These are phyloP conservation scores for Hibiscus mutabilis DNA, from an alignment of 345 rosid species.

Conservation along the genomic window DNA sequence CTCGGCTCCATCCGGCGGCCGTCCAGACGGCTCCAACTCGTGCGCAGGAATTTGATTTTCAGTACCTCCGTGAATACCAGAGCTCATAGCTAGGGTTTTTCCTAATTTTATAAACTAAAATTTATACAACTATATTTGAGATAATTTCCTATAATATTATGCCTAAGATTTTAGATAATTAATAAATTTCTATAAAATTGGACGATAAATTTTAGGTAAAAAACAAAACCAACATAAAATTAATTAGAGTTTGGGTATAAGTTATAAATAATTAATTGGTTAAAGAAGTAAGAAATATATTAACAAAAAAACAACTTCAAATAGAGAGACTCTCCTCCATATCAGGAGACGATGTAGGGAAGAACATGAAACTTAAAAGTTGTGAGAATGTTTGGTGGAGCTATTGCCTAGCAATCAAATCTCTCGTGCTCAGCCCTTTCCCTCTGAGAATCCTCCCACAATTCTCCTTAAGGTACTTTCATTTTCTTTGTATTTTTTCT, in stretches of 20 bases:
- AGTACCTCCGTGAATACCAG: no score
- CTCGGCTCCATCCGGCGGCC: no score
- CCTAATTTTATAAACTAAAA: no score
- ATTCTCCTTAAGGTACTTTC: conserved; percentile 23
- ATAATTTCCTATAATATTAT: no score
- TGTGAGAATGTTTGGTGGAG: neutral
- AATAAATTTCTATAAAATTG: no score
- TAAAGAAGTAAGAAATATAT: neutral
- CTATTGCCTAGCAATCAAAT: conserved; percentile 3
- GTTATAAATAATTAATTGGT: neutral
- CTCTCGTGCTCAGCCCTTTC: conserved; percentile 10
- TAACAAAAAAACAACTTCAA: neutral
- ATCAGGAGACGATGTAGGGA: conserved; percentile 14
- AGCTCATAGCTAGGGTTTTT: no score
- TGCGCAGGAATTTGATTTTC: no score
- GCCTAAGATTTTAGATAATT: no score
- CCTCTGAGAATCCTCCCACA: conserved; percentile 16
- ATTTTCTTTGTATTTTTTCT: neutral
- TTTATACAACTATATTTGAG: no score
- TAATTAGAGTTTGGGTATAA: neutral
- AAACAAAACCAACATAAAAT: neutral
- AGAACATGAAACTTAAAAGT: neutral
- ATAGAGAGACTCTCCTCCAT: conserved; percentile 11
- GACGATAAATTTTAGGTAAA: no score
- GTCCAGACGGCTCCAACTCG: no score